Evolutionary conservation across 805 yeast genomes (phyloP).

Genomic region (Starmerella scarabaei): DNA sequence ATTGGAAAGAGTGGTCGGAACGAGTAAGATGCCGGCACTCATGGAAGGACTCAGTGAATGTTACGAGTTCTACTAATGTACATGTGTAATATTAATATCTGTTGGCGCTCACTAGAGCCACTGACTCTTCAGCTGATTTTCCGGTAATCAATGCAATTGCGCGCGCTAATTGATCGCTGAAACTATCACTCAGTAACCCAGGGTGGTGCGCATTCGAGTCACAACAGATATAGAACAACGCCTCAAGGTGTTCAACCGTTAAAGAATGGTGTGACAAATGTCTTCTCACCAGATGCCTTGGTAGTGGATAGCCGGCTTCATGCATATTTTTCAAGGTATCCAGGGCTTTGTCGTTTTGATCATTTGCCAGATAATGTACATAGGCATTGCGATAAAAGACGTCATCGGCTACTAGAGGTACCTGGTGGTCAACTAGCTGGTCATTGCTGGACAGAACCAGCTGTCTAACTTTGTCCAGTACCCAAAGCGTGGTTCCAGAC

Average conservation of each 20-base stretch:
- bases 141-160: background rate
- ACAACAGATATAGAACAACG: slow-evolving; percentile 12
- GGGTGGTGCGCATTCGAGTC: slow-evolving; percentile 10
- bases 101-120: background rate
- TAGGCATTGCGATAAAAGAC: slow-evolving; percentile 1
- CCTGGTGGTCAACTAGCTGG: background rate
- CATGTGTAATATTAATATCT: background rate
- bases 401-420: slow-evolving; percentile 9
- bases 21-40: slow-evolving; percentile 52
- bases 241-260: slow-evolving; percentile 1
- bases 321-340: slow-evolving; percentile 11
- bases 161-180: slow-evolving; percentile 2
- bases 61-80: slow-evolving; percentile 46
- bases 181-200: slow-evolving; percentile 8
- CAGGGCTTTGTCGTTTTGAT: slow-evolving; percentile 7
- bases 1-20: slow-evolving; percentile 76
- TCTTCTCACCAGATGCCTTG: slow-evolving; percentile 2
- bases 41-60: slow-evolving; percentile 59
- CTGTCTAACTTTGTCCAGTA: slow-evolving; percentile 9
- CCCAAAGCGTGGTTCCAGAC: slow-evolving; percentile 5
- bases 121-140: background rate
- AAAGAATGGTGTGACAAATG: background rate
- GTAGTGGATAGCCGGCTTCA: slow-evolving; percentile 4
- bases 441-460: background rate
- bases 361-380: slow-evolving; percentile 2